phyloP scores from a whole-genome alignment of 179 eudicot genomes.

The Silene noctiflora region DNA sequence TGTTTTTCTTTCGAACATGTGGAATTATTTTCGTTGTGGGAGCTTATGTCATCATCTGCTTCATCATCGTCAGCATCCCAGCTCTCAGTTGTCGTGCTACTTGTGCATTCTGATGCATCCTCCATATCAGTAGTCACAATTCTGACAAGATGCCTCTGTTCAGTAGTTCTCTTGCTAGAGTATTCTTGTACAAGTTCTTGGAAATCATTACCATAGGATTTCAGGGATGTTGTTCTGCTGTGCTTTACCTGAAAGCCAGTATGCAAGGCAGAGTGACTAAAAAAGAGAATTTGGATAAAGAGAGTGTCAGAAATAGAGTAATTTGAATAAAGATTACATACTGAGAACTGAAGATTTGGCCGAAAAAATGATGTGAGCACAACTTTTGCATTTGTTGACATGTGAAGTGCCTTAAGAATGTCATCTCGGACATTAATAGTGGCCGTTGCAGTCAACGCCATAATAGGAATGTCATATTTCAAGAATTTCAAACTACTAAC shows the following conservation, averaged over 20 bases:
- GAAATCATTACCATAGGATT: slow-evolving; percentile 65
- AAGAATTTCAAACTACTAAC: slow-evolving; percentile 49
- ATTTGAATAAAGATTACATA: slow-evolving; percentile 33
- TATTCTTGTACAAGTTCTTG: slow-evolving; percentile 55
- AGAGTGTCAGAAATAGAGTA: not conserved
- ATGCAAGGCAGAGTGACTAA: not conserved
- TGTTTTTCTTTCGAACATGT: slow-evolving; percentile 39
- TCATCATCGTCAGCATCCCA: slow-evolving; percentile 35
- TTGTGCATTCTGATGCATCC: slow-evolving; percentile 35
- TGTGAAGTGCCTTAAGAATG: slow-evolving; percentile 62
- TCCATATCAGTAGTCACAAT: slow-evolving; percentile 28
- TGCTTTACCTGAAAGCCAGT: slow-evolving; percentile 57
- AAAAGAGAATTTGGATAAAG: not conserved
- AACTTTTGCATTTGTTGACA: slow-evolving; percentile 60
- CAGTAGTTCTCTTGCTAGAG: slow-evolving; percentile 36
- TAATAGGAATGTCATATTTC: slow-evolving; percentile 73
- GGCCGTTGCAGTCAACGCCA: slow-evolving; percentile 99
- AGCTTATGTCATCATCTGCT: slow-evolving; percentile 35
- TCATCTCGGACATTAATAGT: slow-evolving; percentile 75
- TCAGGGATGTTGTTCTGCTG: slow-evolving; percentile 49
- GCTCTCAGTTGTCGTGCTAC: slow-evolving; percentile 34
- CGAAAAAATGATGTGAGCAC: slow-evolving; percentile 87
- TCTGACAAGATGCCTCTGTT: slow-evolving; percentile 15
- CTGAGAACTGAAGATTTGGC: slow-evolving; percentile 86
- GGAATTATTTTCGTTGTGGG: slow-evolving; percentile 20